These are phyloP conservation scores for Trichoderma aggressivum DNA, from an alignment of 2,329 filamentous ascomycete genomes.

Conservation along the genomic window DNA sequence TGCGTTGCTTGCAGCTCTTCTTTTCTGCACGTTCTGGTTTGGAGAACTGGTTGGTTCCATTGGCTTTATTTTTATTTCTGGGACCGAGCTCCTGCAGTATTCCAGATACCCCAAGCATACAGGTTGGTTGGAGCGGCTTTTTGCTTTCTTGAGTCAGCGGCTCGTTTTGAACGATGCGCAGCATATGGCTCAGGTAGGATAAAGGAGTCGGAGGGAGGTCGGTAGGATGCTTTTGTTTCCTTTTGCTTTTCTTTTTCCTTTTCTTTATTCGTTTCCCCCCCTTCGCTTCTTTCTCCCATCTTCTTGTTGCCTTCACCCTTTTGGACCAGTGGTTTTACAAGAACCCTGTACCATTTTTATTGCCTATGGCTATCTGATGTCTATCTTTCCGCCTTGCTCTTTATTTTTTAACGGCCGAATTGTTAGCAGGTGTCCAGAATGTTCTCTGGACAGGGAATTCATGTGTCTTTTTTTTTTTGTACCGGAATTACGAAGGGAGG, in stretches of 20 bases:
- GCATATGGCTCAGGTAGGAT: constrained; percentile 36
- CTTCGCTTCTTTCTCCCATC: neutral
- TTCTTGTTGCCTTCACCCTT: neutral
- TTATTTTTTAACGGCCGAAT: constrained; percentile 14
- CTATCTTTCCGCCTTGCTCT: neutral
- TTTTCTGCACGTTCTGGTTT: constrained; percentile 18
- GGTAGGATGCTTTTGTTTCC: constrained; percentile 16
- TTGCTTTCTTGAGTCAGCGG: constrained; percentile 30
- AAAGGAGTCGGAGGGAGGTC: constrained; percentile 36
- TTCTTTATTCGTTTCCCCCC: neutral
- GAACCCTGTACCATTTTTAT: neutral
- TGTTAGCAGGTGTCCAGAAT: constrained; percentile 9
- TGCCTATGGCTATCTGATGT: neutral
- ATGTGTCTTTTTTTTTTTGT: neutral
- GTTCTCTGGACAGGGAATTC: neutral
- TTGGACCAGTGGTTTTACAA: neutral
- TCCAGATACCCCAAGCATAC: constrained; percentile 36
- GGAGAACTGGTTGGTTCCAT: constrained; percentile 17
- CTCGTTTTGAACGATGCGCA: constrained; percentile 32
- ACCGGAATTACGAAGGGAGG: constrained; percentile 14
- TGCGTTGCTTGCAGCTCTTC: neutral
- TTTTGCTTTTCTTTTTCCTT: neutral
- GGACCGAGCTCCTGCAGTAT: constrained; percentile 29
- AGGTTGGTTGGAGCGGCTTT: constrained; percentile 34
- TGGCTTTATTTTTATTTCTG: constrained; percentile 17